These are phyloP conservation scores for Endothia cerciana DNA, from an alignment of 2,329 filamentous ascomycete species.

Conservation along the genomic window DNA sequence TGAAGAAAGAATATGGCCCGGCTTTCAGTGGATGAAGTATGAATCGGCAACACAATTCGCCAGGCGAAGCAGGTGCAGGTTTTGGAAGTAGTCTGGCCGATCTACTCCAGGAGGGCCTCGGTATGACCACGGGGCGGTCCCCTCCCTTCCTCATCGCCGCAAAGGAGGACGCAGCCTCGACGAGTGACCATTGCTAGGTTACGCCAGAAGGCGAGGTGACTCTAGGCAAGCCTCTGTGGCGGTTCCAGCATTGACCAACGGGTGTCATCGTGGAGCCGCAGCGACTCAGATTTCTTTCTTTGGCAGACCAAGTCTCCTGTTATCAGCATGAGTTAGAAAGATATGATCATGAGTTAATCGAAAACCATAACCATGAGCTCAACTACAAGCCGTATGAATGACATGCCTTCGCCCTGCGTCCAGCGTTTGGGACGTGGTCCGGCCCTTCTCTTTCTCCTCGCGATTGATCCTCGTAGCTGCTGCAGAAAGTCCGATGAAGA, in stretches of 20 bases:
- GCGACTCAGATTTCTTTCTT: slow-evolving; percentile 12
- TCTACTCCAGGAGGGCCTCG: background rate
- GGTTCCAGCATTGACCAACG: background rate
- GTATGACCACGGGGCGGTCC: background rate
- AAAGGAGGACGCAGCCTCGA: background rate
- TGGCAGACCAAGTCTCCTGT: slow-evolving; percentile 34
- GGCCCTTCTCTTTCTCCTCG: slow-evolving; percentile 62
- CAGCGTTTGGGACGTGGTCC: slow-evolving; percentile 54
- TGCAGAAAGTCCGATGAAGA: slow-evolving; percentile 59
- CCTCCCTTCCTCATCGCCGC: background rate
- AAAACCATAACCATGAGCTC: background rate
- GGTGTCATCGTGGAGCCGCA: background rate
- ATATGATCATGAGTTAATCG: background rate
- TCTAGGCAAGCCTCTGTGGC: background rate
- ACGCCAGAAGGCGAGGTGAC: background rate
- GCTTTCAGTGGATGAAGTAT: slow-evolving; percentile 38
- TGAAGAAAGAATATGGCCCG: slow-evolving; percentile 70
- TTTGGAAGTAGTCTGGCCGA: background rate
- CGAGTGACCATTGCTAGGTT: background rate
- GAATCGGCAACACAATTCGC: background rate
- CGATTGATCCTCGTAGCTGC: slow-evolving; percentile 62
- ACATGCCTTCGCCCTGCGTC: slow-evolving; percentile 50
- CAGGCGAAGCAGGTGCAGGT: background rate
- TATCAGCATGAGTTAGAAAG: slow-evolving; percentile 15
- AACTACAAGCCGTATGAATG: background rate